Percentiles rank a stretch among this genome's conserved stretches.
Conservation (phyloP, 164 flowering plant genomes). For the Protea cynaroides region DNA sequence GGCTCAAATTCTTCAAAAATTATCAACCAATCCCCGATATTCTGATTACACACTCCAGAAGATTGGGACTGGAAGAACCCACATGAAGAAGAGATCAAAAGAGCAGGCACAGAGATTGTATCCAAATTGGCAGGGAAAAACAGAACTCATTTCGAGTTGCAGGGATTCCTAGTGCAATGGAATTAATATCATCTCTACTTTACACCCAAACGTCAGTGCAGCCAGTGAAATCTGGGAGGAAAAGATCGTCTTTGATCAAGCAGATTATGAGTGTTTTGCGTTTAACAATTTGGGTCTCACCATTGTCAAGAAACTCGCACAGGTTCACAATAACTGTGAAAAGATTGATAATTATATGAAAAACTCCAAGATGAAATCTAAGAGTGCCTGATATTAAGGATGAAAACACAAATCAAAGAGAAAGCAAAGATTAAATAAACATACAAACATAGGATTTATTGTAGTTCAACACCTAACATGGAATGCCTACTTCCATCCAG, state of each 20-base stretch:
- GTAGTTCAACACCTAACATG: too few species aligned
- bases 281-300: constrained; percentile 79
- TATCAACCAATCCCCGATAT: constrained; percentile 34
- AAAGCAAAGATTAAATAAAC: too few species aligned
- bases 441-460: too few species aligned
- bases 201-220: constrained; percentile 29
- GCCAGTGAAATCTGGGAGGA: constrained; percentile 60
- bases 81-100: constrained; percentile 70
- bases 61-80: constrained; percentile 88
- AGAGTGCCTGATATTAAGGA: constrained; percentile 76
- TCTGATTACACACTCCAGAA: constrained; percentile 74
- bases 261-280: constrained; percentile 50
- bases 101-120: constrained; percentile 74
- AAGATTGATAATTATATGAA: constrained; percentile 85
- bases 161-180: constrained; percentile 90
- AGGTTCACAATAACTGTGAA: constrained; percentile 83
- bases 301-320: constrained; percentile 78
- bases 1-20: constrained; percentile 47
- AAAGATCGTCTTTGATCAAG: constrained; percentile 33
- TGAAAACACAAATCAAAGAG: too few species aligned
- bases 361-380: constrained; percentile 39
- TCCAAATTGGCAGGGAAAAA: constrained; percentile 70
- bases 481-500: too few species aligned
- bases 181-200: constrained; percentile 85
- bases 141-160: constrained; percentile 83